Conservation (phyloP, 371 early-diverging fungal species). For the Mortierella sp. region DNA sequence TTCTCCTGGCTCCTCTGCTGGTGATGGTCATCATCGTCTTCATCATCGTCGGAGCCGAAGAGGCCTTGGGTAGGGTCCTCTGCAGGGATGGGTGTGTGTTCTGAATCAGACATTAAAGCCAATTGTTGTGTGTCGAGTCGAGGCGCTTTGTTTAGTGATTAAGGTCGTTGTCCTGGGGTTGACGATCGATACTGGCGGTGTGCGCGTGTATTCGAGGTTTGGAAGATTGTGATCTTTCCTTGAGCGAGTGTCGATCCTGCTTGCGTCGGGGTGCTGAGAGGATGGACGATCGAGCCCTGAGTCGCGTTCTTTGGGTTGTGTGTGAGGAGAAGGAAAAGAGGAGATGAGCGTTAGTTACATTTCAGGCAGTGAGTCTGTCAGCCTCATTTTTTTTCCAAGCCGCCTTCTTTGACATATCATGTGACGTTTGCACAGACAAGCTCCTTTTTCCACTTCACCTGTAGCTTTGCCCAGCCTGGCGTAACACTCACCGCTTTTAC, state of each 20-base stretch:
- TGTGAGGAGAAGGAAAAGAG: background rate
- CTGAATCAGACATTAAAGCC: slow-evolving; percentile 54
- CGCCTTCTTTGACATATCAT: background rate
- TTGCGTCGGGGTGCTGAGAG: background rate
- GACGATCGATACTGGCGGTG: background rate
- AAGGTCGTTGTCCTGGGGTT: background rate
- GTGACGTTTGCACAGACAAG: background rate
- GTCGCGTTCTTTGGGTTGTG: background rate
- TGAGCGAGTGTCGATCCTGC: background rate
- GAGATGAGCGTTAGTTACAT: background rate
- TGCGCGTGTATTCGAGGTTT: background rate
- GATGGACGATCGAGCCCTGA: slow-evolving; percentile 1
- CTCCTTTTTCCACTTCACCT: background rate
- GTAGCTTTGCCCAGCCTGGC: slow-evolving; percentile 5
- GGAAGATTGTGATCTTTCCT: background rate
- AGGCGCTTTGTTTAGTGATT: background rate
- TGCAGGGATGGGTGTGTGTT: slow-evolving; percentile 41
- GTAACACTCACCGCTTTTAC: too few species aligned
- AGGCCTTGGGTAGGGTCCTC: slow-evolving; percentile 51
- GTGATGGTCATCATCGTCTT: slow-evolving; percentile 28
- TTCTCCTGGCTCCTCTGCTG: slow-evolving; percentile 22
- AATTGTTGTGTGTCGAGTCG: background rate
- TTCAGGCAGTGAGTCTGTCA: background rate
- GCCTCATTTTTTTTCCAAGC: slow-evolving; percentile 6
- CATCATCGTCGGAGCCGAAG: slow-evolving; percentile 56